These are phyloP conservation scores for Helianthus tuberosus DNA, from an alignment of 129 eudicot genomes.

Conservation along the genomic window DNA sequence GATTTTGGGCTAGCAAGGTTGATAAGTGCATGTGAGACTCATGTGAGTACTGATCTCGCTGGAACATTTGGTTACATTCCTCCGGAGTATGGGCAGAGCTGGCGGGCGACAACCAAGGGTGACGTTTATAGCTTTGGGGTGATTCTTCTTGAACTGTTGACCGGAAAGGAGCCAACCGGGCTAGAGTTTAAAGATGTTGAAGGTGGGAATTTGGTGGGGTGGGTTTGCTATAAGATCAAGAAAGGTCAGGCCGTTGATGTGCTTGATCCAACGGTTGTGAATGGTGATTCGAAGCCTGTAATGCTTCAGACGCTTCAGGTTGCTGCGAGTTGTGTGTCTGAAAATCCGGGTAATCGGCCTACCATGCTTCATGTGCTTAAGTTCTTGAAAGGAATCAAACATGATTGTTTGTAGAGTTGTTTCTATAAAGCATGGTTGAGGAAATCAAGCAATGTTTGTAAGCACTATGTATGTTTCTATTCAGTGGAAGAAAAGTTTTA, in stretches of 20 bases:
- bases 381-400: constrained; percentile 61
- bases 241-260: constrained; percentile 63
- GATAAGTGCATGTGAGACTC: constrained; percentile 86
- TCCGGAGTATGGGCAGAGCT: constrained; percentile 90
- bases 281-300: constrained; percentile 57
- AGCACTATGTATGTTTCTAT: constrained; percentile 5
- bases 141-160: constrained; percentile 74
- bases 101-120: constrained; percentile 76
- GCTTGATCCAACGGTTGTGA: constrained; percentile 57
- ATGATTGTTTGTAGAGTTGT: constrained; percentile 28
- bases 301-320: constrained; percentile 71
- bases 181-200: constrained; percentile 79
- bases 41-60: constrained; percentile 85
- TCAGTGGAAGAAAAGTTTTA: background rate
- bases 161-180: constrained; percentile 87
- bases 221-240: constrained; percentile 75
- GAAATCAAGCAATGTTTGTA: background rate
- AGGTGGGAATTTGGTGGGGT: constrained; percentile 89
- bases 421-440: background rate
- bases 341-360: constrained; percentile 72
- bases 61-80: constrained; percentile 92
- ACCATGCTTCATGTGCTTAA: constrained; percentile 72
- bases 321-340: constrained; percentile 66
- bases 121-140: constrained; percentile 88
- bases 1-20: constrained; percentile 85